These are phyloP conservation scores for Paecilomyces niveus DNA, from an alignment of 2,329 filamentous ascomycete genomes.

Conservation along the genomic window DNA sequence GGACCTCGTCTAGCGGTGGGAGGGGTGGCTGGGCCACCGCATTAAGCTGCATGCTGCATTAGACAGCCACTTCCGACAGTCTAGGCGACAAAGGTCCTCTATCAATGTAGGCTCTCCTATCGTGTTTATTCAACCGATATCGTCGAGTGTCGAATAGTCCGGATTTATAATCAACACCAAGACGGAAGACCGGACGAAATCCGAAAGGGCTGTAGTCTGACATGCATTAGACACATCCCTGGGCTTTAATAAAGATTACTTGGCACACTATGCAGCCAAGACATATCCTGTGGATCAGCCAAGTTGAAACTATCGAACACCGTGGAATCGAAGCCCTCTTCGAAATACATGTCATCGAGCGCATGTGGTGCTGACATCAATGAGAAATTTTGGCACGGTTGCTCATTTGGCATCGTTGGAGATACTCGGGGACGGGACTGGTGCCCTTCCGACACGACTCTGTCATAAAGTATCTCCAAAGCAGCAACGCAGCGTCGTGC, in stretches of 20 bases:
- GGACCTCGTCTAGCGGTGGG: not conserved
- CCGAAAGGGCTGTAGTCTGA: not conserved
- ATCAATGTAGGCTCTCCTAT: not conserved
- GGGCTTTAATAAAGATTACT: slow-evolving; percentile 18
- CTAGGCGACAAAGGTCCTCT: not conserved
- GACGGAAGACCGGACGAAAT: not conserved
- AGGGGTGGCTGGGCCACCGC: not conserved
- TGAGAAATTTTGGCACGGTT: not conserved
- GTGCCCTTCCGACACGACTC: slow-evolving; percentile 15
- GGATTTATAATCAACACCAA: not conserved
- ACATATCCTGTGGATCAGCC: slow-evolving; percentile 27
- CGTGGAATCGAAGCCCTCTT: slow-evolving; percentile 17
- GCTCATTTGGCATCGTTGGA: not conserved
- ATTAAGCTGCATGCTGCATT: not conserved
- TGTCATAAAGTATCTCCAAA: slow-evolving; percentile 24
- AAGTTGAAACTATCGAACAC: slow-evolving; percentile 20
- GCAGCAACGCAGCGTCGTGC: slow-evolving; percentile 25
- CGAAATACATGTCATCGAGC: slow-evolving; percentile 17
- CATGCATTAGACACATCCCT: not conserved
- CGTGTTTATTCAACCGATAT: not conserved
- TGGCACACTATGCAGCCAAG: slow-evolving; percentile 26
- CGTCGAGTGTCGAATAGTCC: not conserved
- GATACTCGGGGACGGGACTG: not conserved
- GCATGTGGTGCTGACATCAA: not conserved
- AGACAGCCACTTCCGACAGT: not conserved